A percentile compares a stretch with the other conserved stretches of the same genome.
Evolutionary conservation across 2,329 filamentous ascomycete species (phyloP).

Genomic region (Aspergillus sp.): DNA sequence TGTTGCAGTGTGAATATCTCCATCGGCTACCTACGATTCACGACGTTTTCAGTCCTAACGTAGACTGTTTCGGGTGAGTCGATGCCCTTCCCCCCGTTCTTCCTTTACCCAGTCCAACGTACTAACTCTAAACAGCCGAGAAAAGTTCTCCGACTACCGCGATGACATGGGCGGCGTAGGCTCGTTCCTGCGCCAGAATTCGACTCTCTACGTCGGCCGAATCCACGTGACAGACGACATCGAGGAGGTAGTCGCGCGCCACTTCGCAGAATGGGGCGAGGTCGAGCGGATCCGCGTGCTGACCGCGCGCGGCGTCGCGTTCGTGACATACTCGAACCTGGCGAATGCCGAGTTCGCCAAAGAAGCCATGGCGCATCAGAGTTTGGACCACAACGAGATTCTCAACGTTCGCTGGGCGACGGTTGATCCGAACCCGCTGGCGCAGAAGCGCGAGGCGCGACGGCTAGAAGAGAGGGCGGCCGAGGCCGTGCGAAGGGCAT

Average conservation of each 20-base stretch:
- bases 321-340: constrained; percentile 91
- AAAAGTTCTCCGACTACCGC: constrained; percentile 89
- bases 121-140: constrained; percentile 51
- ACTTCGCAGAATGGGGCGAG: constrained; percentile 96
- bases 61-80: constrained; percentile 76
- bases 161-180: constrained; percentile 98
- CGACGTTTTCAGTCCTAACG: constrained; percentile 88
- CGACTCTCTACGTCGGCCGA: constrained; percentile 87
- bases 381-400: constrained; percentile 85
- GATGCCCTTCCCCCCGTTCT: too few relatives aligned
- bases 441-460: constrained; percentile 85
- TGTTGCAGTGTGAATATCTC: constrained; percentile 72
- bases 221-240: constrained; percentile 97
- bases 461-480: constrained; percentile 94
- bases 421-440: constrained; percentile 90
- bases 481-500: constrained; percentile 81
- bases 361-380: constrained; percentile 94
- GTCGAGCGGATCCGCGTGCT: constrained; percentile 85
- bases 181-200: constrained; percentile 88
- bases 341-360: constrained; percentile 88
- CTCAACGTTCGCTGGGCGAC: constrained; percentile 97
- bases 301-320: constrained; percentile 85
- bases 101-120: too few relatives aligned
- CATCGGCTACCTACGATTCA: constrained; percentile 83
- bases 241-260: constrained; percentile 89